Percentiles rank a stretch among this genome's conserved stretches.
These are phyloP conservation scores for Pythium aristosporum DNA, from an alignment of 352 stramenopile species.

Conservation along the genomic window DNA sequence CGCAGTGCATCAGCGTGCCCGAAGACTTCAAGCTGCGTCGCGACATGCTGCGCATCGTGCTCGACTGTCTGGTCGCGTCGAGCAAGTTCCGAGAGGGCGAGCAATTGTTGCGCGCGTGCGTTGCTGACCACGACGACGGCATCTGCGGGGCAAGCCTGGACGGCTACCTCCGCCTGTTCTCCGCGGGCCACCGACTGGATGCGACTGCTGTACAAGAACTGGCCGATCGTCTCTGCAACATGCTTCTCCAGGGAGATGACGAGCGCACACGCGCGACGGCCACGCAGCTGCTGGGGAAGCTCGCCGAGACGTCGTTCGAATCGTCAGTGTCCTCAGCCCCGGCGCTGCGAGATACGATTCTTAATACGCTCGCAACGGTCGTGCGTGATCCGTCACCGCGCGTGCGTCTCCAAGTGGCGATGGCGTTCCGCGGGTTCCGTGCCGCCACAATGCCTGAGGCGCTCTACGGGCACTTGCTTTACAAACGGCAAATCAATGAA, in stretches of 20 bases:
- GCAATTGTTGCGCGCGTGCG: conserved; percentile 44
- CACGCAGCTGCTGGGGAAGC: conserved; percentile 6
- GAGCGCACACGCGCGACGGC: conserved; percentile 1
- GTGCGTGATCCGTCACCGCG: conserved; percentile 27
- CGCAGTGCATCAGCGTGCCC: conserved; percentile 68
- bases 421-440: conserved; percentile 30
- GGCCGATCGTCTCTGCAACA: conserved; percentile 34
- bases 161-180: conserved; percentile 52
- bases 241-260: conserved; percentile 24
- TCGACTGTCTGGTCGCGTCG: conserved; percentile 61
- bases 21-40: conserved; percentile 76
- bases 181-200: conserved; percentile 32
- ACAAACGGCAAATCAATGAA: conserved; percentile 59
- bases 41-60: conserved; percentile 71
- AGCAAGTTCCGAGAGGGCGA: conserved; percentile 41
- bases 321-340: background rate
- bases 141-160: conserved; percentile 58
- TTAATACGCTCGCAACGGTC: conserved; percentile 7
- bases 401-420: conserved; percentile 43
- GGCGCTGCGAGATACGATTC: background rate
- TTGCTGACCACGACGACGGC: conserved; percentile 53
- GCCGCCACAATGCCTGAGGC: conserved; percentile 7
- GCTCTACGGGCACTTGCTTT: conserved; percentile 41
- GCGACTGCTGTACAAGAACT: conserved; percentile 16
- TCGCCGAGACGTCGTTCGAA: conserved; percentile 8